A percentile compares a stretch with the other conserved stretches of the same genome.
Evolutionary conservation across 2,329 filamentous ascomycete genomes (phyloP).

Genomic region (Trichoderma koningiopsis): DNA sequence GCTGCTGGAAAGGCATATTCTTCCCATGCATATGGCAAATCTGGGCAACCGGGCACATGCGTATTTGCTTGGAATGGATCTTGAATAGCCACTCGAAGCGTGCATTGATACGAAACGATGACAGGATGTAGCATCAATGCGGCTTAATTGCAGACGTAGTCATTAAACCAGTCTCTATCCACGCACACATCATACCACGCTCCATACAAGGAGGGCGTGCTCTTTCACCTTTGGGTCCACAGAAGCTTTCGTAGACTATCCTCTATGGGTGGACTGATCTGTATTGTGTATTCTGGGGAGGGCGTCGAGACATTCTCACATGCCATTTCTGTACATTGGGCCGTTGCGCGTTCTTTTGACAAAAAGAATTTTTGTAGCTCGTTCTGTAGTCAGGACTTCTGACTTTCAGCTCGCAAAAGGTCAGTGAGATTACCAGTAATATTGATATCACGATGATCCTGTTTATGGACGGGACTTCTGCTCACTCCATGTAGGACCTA

Average conservation of each 20-base stretch:
- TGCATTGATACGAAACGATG: not conserved
- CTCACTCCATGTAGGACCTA: not conserved
- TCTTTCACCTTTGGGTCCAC: not conserved
- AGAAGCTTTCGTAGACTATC: not conserved
- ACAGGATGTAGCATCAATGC: not conserved
- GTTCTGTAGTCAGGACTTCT: not conserved
- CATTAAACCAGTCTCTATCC: not conserved
- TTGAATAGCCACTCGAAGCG: not conserved
- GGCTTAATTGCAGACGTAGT: not conserved
- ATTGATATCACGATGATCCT: not conserved
- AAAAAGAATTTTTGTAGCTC: not conserved
- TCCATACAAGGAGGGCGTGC: not conserved
- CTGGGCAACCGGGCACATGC: not conserved
- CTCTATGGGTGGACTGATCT: not conserved
- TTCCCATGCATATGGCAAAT: not conserved
- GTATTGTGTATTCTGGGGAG: not conserved
- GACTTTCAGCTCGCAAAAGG: not conserved
- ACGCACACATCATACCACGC: not conserved
- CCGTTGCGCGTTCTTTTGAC: not conserved
- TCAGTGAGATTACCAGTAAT: not conserved
- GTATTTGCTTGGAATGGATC: not conserved
- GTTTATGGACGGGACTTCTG: not conserved
- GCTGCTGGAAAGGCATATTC: not conserved
- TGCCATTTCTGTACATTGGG: constrained; percentile 14
- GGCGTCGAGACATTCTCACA: constrained; percentile 2